Evolutionary conservation across 2,329 filamentous ascomycete genomes (phyloP).

Genomic region (Boeremia lycopersici): DNA sequence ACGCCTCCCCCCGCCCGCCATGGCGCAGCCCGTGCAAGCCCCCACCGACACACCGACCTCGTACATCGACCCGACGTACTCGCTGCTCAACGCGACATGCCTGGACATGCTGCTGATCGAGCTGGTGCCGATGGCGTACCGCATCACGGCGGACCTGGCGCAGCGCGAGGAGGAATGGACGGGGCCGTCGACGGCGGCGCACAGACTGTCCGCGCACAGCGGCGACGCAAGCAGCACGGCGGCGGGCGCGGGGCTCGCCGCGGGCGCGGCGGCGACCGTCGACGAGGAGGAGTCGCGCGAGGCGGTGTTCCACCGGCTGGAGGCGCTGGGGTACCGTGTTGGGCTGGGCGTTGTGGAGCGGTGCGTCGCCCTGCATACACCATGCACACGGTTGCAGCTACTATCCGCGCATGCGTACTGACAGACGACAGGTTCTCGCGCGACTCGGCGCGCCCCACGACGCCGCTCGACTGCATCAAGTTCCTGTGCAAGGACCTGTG

Average conservation of each 20-base stretch:
- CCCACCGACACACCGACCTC: conserved; percentile 25
- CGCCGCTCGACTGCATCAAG: conserved; percentile 95
- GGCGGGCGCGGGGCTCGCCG: conserved; percentile 30
- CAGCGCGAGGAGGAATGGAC: conserved; percentile 53
- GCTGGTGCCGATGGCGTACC: conserved; percentile 90
- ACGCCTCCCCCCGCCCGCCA: background rate
- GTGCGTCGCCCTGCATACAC: conserved; percentile 53
- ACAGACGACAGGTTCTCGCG: conserved; percentile 68
- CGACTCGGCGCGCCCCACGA: conserved; percentile 85
- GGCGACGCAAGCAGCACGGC: conserved; percentile 36
- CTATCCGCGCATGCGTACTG: background rate
- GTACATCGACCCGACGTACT: conserved; percentile 73
- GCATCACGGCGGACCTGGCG: conserved; percentile 77
- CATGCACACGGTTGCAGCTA: background rate
- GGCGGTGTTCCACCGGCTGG: conserved; percentile 82
- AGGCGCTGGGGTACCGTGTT: conserved; percentile 86
- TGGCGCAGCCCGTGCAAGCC: conserved; percentile 22
- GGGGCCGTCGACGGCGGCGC: conserved; percentile 19
- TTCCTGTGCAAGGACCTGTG: conserved; percentile 99
- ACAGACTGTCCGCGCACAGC: conserved; percentile 26
- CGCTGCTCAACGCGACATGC: conserved; percentile 81
- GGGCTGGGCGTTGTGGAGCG: conserved; percentile 90
- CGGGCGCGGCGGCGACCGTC: conserved; percentile 43
- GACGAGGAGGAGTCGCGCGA: conserved; percentile 85
- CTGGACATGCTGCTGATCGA: conserved; percentile 96